phyloP scores from a whole-genome alignment of 495 filamentous ascomycete species.

The Massariosphaeria phaeospora region DNA sequence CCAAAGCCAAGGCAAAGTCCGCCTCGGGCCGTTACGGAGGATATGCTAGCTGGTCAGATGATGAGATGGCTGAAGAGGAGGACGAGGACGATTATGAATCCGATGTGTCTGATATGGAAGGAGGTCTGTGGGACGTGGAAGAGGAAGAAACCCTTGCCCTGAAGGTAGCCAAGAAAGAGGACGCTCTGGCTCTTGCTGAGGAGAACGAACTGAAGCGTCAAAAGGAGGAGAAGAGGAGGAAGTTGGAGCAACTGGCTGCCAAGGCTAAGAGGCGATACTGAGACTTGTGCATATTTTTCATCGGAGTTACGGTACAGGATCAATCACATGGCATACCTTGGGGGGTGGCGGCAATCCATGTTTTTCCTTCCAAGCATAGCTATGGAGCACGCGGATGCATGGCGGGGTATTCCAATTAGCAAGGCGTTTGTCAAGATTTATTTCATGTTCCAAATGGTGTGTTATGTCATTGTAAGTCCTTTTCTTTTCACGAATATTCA shows the following conservation, averaged over 20 bases:
- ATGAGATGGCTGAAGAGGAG: constrained; percentile 40
- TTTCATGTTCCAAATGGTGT: background rate
- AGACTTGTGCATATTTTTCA: background rate
- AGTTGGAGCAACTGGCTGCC: constrained; percentile 45
- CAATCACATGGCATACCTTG: background rate
- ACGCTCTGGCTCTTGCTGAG: constrained; percentile 52
- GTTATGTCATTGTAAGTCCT: too few relatives aligned
- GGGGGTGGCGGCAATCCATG: background rate
- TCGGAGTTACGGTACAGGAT: background rate
- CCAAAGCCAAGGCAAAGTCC: constrained; percentile 14
- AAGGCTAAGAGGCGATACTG: constrained; percentile 36
- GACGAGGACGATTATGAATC: constrained; percentile 53
- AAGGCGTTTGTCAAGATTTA: background rate
- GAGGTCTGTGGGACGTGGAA: constrained; percentile 55
- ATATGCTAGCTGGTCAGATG: constrained; percentile 40
- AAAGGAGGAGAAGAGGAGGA: constrained; percentile 55
- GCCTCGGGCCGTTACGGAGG: constrained; percentile 26
- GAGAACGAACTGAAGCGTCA: constrained; percentile 53
- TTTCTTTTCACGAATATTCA: too few relatives aligned
- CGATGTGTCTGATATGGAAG: constrained; percentile 63
- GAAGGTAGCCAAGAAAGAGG: constrained; percentile 51
- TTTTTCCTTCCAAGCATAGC: constrained; percentile 5
- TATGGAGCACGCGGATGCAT: constrained; percentile 7
- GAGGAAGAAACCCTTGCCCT: constrained; percentile 53
- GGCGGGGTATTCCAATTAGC: background rate